phyloP scores from a whole-genome alignment of 208 protist species.

The Acanthamoeba royreba region DNA sequence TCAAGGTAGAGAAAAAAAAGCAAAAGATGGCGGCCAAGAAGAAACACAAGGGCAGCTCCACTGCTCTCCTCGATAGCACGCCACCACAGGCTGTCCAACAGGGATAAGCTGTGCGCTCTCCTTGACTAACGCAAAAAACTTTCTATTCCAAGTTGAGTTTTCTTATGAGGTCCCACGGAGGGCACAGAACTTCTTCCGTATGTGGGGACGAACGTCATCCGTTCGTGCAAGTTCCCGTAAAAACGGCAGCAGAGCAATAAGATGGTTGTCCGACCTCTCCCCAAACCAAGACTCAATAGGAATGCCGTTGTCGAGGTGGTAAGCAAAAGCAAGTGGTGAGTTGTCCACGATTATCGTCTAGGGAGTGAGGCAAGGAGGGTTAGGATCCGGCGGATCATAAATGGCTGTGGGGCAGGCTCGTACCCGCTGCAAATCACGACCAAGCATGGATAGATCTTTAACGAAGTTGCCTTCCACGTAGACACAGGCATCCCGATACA shows the following conservation, averaged over 20 bases:
- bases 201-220: conserved; percentile 13
- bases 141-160: too few relatives aligned
- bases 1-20: neutral
- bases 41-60: too few relatives aligned
- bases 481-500: conserved; percentile 28
- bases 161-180: too few relatives aligned
- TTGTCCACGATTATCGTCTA: conserved; percentile 79
- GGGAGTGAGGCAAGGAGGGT: neutral
- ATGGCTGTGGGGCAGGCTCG: neutral
- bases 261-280: conserved; percentile 21
- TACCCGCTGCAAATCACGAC: conserved; percentile 61
- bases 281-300: conserved; percentile 72
- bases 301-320: conserved; percentile 75
- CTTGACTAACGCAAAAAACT: too few relatives aligned
- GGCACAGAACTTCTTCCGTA: neutral
- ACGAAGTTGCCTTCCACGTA: conserved; percentile 73
- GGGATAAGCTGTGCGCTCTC: too few relatives aligned
- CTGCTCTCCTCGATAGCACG: too few relatives aligned
- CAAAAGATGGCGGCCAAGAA: neutral
- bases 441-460: conserved; percentile 76
- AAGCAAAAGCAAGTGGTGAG: conserved; percentile 72
- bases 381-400: neutral
- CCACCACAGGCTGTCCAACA: too few relatives aligned
- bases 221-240: neutral
- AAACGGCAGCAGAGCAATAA: neutral